These are phyloP conservation scores for Curvularia eragrostidis DNA, from an alignment of 2,329 filamentous ascomycete species.

Conservation along the genomic window DNA sequence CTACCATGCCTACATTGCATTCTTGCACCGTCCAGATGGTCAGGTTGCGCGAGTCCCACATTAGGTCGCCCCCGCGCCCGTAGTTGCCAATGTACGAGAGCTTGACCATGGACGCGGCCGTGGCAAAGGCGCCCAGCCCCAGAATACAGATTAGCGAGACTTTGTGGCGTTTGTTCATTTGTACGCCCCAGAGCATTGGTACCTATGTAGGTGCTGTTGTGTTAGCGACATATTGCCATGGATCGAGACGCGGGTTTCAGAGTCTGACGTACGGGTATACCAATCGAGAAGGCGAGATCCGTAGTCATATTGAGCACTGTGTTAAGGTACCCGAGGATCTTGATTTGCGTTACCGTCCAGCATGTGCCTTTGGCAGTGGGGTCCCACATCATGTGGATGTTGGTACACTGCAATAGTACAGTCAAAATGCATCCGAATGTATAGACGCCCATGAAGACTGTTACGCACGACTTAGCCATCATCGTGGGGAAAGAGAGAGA, in stretches of 20 bases:
- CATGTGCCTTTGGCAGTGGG: slow-evolving; percentile 49
- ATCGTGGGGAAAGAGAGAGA: too few relatives aligned
- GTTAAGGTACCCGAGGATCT: slow-evolving; percentile 56
- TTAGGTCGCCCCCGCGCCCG: slow-evolving; percentile 48
- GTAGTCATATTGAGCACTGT: slow-evolving; percentile 52
- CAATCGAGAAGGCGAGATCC: slow-evolving; percentile 53
- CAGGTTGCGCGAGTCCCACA: slow-evolving; percentile 55
- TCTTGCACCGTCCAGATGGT: slow-evolving; percentile 58
- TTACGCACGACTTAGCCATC: slow-evolving; percentile 3
- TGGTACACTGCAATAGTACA: slow-evolving; percentile 57
- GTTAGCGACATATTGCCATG: not conserved
- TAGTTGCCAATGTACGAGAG: slow-evolving; percentile 43
- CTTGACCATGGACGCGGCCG: slow-evolving; percentile 53
- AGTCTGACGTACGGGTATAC: slow-evolving; percentile 39
- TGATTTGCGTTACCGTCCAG: slow-evolving; percentile 51
- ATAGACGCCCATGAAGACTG: slow-evolving; percentile 55
- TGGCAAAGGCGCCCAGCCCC: slow-evolving; percentile 55
- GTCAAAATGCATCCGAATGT: slow-evolving; percentile 57
- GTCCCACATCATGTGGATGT: slow-evolving; percentile 58
- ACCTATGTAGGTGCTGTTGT: slow-evolving; percentile 15
- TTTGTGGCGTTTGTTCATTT: slow-evolving; percentile 53
- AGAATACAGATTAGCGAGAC: slow-evolving; percentile 52
- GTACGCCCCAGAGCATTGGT: slow-evolving; percentile 41
- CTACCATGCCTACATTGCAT: slow-evolving; percentile 54
- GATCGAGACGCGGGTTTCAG: not conserved